phyloP scores from a whole-genome alignment of 164 flowering plant genomes.

The Vitis rotundifolia region DNA sequence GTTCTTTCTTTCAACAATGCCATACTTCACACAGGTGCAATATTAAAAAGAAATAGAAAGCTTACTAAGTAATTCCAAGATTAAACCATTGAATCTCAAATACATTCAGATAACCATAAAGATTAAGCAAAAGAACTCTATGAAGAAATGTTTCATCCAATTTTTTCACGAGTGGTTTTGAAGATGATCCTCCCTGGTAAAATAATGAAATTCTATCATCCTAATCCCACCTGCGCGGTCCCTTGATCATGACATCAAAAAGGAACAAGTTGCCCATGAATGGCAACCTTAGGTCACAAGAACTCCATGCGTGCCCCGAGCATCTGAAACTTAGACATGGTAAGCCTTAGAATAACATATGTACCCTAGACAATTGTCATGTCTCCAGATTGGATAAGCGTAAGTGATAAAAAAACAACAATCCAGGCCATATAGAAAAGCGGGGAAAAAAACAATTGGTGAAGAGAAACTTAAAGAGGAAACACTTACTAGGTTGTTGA shows the following conservation, averaged over 20 bases:
- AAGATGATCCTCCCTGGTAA: conserved; percentile 30
- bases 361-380: conserved; percentile 48
- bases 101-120: conserved; percentile 34
- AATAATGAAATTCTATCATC: conserved; percentile 45
- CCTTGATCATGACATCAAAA: conserved; percentile 74
- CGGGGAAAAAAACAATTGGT: neutral
- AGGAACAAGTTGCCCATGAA: conserved; percentile 71
- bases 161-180: conserved; percentile 34
- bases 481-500: conserved; percentile 67
- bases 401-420: conserved; percentile 19
- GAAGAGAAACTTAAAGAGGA: conserved; percentile 1
- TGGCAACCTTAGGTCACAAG: conserved; percentile 68
- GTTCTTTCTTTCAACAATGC: conserved; percentile 16
- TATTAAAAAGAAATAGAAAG: neutral
- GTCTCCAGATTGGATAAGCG: conserved; percentile 45
- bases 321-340: conserved; percentile 97
- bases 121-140: conserved; percentile 44
- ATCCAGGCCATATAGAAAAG: conserved; percentile 15
- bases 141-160: conserved; percentile 41
- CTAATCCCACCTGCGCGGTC: conserved; percentile 96
- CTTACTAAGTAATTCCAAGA: conserved; percentile 18
- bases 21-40: conserved; percentile 3
- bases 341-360: conserved; percentile 82
- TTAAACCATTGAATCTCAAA: conserved; percentile 33
- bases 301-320: conserved; percentile 81